Percentiles rank a stretch among this genome's conserved stretches.
Evolutionary conservation across 2,329 filamentous ascomycete genomes (phyloP).

Genomic region (Colletotrichum coccodes): DNA sequence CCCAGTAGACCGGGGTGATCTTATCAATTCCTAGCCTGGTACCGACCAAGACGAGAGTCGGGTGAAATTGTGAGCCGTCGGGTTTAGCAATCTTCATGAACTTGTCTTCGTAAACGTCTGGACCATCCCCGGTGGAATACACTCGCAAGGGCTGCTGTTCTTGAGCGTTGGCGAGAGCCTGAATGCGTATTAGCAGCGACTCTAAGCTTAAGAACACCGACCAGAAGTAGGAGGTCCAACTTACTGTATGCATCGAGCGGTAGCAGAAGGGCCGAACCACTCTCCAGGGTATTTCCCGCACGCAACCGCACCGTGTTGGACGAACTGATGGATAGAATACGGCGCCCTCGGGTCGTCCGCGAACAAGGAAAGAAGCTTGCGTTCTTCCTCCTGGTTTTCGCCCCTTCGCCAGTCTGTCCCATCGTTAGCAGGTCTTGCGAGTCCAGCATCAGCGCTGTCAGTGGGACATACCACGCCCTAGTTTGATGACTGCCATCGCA

Average conservation of each 20-base stretch:
- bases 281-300: constrained; percentile 97
- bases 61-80: constrained; percentile 74
- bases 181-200: constrained; percentile 11
- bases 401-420: constrained; percentile 78
- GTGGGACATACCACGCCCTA: constrained; percentile 77
- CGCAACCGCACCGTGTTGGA: constrained; percentile 83
- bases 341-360: constrained; percentile 87
- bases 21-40: constrained; percentile 93
- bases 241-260: constrained; percentile 92
- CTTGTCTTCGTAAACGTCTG: constrained; percentile 92
- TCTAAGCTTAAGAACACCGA: neutral
- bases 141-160: constrained; percentile 73
- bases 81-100: constrained; percentile 82
- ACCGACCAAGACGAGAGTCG: constrained; percentile 89
- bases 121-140: constrained; percentile 89
- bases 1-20: constrained; percentile 94
- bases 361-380: constrained; percentile 80
- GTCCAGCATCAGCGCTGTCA: neutral
- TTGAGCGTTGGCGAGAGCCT: constrained; percentile 78
- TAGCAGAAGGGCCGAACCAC: constrained; percentile 99
- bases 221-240: no score
- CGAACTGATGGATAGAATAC: constrained; percentile 96
- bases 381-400: constrained; percentile 68
- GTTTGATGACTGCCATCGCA: constrained; percentile 74
- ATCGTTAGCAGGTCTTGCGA: constrained; percentile 33